Evolutionary conservation across 306 rosid species (phyloP).

Genomic region (Lathyrus aphaca): DNA sequence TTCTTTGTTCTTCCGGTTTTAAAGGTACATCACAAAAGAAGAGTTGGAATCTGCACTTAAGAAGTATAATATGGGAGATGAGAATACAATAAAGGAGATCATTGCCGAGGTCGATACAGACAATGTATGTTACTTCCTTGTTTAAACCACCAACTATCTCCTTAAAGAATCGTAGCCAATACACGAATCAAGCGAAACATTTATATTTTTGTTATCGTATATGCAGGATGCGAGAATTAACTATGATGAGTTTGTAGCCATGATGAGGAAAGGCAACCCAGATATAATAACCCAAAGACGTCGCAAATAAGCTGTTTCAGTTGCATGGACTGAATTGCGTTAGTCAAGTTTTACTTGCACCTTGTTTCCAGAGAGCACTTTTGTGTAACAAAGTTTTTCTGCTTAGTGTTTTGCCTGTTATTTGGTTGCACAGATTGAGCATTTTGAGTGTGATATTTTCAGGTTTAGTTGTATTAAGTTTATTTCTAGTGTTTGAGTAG

Average conservation of each 20-base stretch:
- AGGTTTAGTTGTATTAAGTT: not conserved
- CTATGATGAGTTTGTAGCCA: slow-evolving; percentile 87
- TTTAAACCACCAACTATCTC: not conserved
- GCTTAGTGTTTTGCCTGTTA: slow-evolving; percentile 6
- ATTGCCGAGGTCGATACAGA: slow-evolving; percentile 95
- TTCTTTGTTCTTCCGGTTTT: slow-evolving; percentile 36
- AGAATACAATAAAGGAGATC: slow-evolving; percentile 89
- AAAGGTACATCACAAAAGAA: slow-evolving; percentile 83
- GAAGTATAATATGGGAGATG: slow-evolving; percentile 93
- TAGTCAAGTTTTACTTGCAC: not conserved
- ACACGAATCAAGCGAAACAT: not conserved
- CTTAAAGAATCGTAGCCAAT: not conserved
- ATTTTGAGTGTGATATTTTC: slow-evolving; percentile 16
- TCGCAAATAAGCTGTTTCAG: slow-evolving; percentile 55
- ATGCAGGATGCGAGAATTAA: slow-evolving; percentile 88
- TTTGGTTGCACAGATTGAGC: slow-evolving; percentile 25
- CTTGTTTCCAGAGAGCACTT: slow-evolving; percentile 25
- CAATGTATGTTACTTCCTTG: slow-evolving; percentile 51
- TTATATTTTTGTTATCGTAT: not conserved
- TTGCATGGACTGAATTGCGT: not conserved
- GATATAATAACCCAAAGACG: slow-evolving; percentile 60
- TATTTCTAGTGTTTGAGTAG: not conserved
- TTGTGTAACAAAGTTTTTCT: not conserved
- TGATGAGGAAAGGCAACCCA: slow-evolving; percentile 96
- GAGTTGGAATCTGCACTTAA: slow-evolving; percentile 87